Percentiles rank a stretch among this genome's conserved stretches.
These are phyloP conservation scores for Penicillium sp. DNA, from an alignment of 2,329 filamentous ascomycete species.

Conservation along the genomic window DNA sequence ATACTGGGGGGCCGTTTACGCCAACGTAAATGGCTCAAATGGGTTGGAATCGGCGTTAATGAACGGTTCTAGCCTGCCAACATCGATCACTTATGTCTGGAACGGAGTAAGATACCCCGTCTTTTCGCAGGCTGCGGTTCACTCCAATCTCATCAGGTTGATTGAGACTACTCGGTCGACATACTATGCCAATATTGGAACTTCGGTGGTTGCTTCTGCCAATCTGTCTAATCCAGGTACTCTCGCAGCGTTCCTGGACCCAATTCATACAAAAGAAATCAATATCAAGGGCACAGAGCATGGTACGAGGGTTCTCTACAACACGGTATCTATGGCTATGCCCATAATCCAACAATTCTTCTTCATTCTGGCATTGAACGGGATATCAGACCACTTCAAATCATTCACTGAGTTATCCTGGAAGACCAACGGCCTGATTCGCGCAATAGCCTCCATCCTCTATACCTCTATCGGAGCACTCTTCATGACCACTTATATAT, in stretches of 20 bases:
- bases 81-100: constrained; percentile 1
- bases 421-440: constrained; percentile 1
- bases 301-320: constrained; percentile 40
- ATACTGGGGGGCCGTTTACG: constrained; percentile 2
- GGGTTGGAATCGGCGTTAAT: background rate
- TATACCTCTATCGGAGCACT: constrained; percentile 1
- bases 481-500: constrained; percentile 4
- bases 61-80: background rate
- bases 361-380: constrained; percentile 46
- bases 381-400: constrained; percentile 34
- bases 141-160: constrained; percentile 1
- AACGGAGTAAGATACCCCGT: constrained; percentile 4
- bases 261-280: constrained; percentile 10
- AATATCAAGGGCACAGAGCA: constrained; percentile 42
- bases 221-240: background rate
- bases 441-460: background rate
- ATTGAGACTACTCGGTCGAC: background rate
- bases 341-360: constrained; percentile 47
- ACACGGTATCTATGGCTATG: constrained; percentile 43
- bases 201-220: background rate
- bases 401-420: background rate
- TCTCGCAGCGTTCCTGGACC: background rate
- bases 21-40: background rate
- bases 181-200: constrained; percentile 5
- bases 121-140: background rate